These are phyloP conservation scores for Eremothecium gossypii DNA, from an alignment of 1,139 yeast genomes.

Conservation along the genomic window DNA sequence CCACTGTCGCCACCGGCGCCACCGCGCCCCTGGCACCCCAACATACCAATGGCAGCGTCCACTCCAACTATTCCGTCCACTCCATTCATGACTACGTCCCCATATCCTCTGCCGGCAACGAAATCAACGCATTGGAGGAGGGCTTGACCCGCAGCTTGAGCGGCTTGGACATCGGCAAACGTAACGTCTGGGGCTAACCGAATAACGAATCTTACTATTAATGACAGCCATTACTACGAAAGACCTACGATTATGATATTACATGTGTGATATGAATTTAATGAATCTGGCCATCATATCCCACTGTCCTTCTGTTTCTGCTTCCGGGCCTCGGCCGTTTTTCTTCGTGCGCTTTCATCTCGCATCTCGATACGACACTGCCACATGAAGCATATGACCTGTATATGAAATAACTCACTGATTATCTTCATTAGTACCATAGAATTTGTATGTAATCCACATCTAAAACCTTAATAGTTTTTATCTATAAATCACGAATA, in stretches of 20 bases:
- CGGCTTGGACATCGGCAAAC: conserved; percentile 23
- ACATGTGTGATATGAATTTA: no score
- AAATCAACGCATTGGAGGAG: conserved; percentile 22
- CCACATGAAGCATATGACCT: conserved; percentile 3
- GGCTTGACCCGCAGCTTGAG: conserved; percentile 28
- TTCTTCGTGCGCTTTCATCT: no score
- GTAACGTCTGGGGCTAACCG: conserved; percentile 11
- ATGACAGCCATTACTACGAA: neutral
- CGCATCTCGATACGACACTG: neutral
- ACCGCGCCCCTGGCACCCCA: conserved; percentile 22
- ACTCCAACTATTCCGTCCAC: conserved; percentile 28
- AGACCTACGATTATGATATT: neutral
- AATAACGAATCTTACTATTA: conserved; percentile 1
- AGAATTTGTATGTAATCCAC: conserved; percentile 5
- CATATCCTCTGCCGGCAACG: conserved; percentile 6
- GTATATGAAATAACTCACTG: conserved; percentile 4
- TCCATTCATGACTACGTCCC: conserved; percentile 23
- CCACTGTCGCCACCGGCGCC: neutral
- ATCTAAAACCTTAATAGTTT: neutral
- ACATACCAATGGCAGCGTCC: conserved; percentile 28
- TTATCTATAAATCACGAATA: neutral
- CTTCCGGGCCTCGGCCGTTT: no score
- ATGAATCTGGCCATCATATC: no score
- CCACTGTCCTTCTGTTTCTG: no score
- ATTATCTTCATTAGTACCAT: conserved; percentile 4